Base-by-base conservation (phyloP, 2,329 filamentous ascomycete genomes). In the Microcyclospora tardicrescens region DNA sequence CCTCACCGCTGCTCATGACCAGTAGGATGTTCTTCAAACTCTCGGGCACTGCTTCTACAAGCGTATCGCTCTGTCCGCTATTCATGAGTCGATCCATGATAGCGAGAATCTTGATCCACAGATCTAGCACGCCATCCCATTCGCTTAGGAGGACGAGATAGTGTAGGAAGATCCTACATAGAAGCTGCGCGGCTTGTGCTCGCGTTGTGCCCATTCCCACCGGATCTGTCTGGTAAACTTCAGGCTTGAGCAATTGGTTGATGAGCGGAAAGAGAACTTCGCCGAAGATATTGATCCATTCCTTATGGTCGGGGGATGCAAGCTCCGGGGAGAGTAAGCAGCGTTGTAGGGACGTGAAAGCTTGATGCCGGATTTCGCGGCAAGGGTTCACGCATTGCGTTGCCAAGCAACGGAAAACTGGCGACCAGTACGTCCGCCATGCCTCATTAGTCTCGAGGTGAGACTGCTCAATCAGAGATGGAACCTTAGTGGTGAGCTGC, bases 351-450 rank as follows among this genome's bases (percentile, higher is more conserved):
- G 80, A 84, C 6, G 81, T 77, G 51, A 96, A 84, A 1, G 91
- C 85, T 54, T 93, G 75, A 52, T 93, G 83, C 2, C 91, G 79
- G 42, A 98, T 84, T 52, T 95, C 87, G 39, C 89, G 81, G 55
- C 86, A 95, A 1, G 87, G 86, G 57, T 96, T 98, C 38, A 84
- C 84, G 61, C 87, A 95, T 62, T 98, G 91, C 4, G 77, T 77
- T 2, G 83, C 91, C 13, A 98, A 66, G 5, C 85, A 83, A 50
- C 85, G 77, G 61, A 98, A 91, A 16, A 98, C 86, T 2, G 89
- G 91, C 11, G 87, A 79, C 91, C 91, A 98, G 60, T 98, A 98
- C 8, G 91, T 85, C 36, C 85, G 86, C 91, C 91, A 98, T 11
- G 91, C 91, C 83, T 50, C 43, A 31, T 49, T 46, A 39, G 51